These are phyloP conservation scores for Acanthamoeba castellanii DNA, from an alignment of 208 protist genomes.

Conservation along the genomic window DNA sequence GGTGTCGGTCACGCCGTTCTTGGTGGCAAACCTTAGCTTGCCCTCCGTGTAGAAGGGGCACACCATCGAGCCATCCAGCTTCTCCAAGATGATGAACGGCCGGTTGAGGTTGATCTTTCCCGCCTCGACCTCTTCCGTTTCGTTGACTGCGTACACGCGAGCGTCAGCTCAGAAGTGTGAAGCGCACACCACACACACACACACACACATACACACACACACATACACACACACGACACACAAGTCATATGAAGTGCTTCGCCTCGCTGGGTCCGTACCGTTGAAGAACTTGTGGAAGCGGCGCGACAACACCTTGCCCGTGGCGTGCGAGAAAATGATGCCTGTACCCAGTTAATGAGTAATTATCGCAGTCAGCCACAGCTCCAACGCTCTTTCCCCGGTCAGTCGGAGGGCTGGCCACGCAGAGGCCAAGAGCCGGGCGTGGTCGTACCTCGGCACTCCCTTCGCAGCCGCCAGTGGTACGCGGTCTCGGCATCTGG, in stretches of 20 bases:
- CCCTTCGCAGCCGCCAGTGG: conserved; percentile 39
- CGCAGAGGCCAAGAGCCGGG: not conserved
- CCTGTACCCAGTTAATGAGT: conserved; percentile 8
- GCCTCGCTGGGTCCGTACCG: not conserved
- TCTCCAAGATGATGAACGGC: conserved; percentile 69
- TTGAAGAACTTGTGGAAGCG: conserved; percentile 73
- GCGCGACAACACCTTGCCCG: conserved; percentile 65
- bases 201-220: not conserved
- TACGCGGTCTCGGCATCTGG: not conserved
- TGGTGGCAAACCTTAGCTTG: conserved; percentile 17
- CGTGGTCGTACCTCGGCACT: not conserved
- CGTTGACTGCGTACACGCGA: not conserved
- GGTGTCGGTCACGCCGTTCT: conserved; percentile 65
- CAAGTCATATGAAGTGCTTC: too few relatives aligned
- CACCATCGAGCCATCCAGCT: conserved; percentile 68
- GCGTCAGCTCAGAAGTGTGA: not conserved
- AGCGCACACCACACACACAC: not conserved
- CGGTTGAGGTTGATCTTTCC: conserved; percentile 65
- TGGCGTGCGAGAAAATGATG: conserved; percentile 58
- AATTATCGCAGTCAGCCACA: not conserved
- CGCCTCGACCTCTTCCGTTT: conserved; percentile 55
- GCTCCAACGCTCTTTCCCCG: too few relatives aligned
- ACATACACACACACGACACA: not conserved
- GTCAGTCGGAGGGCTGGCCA: too few relatives aligned
- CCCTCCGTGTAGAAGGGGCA: conserved; percentile 60